A percentile compares a stretch with the other conserved stretches of the same genome.
Evolutionary conservation across 2,329 filamentous ascomycete genomes (phyloP).

Genomic region (Hymenoscyphus repandus): DNA sequence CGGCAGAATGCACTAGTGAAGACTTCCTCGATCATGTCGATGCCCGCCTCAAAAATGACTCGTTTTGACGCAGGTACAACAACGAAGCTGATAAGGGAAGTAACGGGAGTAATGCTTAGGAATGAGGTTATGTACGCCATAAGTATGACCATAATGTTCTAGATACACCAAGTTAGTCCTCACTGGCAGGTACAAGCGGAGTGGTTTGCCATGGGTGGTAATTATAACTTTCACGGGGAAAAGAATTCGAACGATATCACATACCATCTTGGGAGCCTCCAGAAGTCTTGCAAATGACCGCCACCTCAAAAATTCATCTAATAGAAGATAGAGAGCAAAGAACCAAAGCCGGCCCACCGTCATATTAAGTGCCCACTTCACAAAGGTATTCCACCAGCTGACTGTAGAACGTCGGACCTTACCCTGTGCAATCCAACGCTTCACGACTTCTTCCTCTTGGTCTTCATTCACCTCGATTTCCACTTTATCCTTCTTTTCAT

Average conservation of each 20-base stretch:
- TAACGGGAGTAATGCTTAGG: not conserved
- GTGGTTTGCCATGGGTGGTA: no score
- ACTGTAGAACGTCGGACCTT: not conserved
- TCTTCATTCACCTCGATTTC: not conserved
- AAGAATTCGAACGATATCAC: not conserved
- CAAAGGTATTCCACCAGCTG: slow-evolving; percentile 7
- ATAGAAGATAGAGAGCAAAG: not conserved
- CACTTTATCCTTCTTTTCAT: slow-evolving; percentile 2
- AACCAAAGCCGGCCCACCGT: slow-evolving; percentile 1
- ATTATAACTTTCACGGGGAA: not conserved
- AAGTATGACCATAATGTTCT: not conserved
- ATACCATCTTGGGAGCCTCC: not conserved
- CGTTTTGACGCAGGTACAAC: slow-evolving; percentile 4
- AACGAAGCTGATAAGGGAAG: slow-evolving; percentile 3
- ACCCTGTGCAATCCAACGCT: slow-evolving; percentile 7
- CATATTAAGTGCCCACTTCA: slow-evolving; percentile 3
- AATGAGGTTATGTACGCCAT: not conserved
- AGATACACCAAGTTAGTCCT: no score
- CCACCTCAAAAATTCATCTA: not conserved
- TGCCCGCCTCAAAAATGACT: not conserved
- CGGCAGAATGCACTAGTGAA: not conserved
- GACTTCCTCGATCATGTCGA: not conserved
- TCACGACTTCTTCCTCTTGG: slow-evolving; percentile 5
- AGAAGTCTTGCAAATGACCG: not conserved
- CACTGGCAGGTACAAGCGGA: no score